Base-by-base conservation (phyloP, 2,329 filamentous ascomycete genomes). In the Penicillium rolfsii region DNA sequence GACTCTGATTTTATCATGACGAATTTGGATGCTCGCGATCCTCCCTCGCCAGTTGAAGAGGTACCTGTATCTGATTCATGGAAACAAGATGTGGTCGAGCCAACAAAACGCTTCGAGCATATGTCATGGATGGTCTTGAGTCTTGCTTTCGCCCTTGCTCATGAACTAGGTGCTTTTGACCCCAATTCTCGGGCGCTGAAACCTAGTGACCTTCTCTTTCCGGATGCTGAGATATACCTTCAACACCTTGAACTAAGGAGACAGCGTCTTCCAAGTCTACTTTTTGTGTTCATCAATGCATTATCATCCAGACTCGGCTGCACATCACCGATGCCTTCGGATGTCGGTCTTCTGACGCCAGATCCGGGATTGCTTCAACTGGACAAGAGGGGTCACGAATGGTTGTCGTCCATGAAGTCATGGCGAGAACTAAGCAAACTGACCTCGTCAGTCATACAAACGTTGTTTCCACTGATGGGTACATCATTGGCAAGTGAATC, bases 111-210 rank as follows among this genome's bases (percentile, higher is more conserved):
- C 43, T 84, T 81, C 0, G 83, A 84, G 65, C 77, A 81, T 1
- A 85, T 85, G 83, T 85, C 83, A 1, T 85, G 83, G 83, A 85
- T 84, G 79, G 65, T 85, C 33, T 76, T 85, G 49, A 82, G 82
- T 16, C 80, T 79, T 60, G 83, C 81, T 1, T 66, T 82, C 33
- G 81, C 81, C 2, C 72, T 85, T 9, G 80, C 81, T 1, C 81
- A 84, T 55, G 81, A 84, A 65, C 74, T 84, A 16, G 78, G 81
- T 3, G 71, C 83, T 9, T 79, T 83, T 66, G 74, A 80, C 55
- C 71, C 77, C 46, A 67, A 67, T 9, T 61, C 66, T 33, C 61
- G 52, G 19, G 71, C 72, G 19, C 72, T 9, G 74, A 59, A 48
- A 59, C 62, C 60, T 49, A 62, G 60, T 58, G 59, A 55, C 8